phyloP scores from a whole-genome alignment of 805 yeast genomes.

The Metschnikowia amazonensis region DNA sequence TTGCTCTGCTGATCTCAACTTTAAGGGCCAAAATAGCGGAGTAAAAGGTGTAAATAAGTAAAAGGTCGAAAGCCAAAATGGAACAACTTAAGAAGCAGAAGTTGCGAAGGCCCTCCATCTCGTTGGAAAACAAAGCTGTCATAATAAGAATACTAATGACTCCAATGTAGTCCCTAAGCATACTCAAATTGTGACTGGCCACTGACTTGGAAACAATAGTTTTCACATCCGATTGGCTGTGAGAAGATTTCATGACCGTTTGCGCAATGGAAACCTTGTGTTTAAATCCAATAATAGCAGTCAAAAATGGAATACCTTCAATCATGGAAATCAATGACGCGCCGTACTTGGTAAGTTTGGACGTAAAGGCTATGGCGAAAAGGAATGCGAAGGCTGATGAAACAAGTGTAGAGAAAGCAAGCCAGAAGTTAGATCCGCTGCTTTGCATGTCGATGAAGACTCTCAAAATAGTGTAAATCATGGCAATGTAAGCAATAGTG shows the following conservation, averaged over 20 bases:
- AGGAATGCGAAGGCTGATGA: conserved; percentile 81
- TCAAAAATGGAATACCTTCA: conserved; percentile 92
- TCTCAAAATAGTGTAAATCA: conserved; percentile 77
- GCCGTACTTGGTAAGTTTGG: conserved; percentile 50
- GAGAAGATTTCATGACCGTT: conserved; percentile 45
- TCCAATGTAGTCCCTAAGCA: conserved; percentile 71
- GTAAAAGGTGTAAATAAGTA: conserved; percentile 75
- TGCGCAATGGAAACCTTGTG: conserved; percentile 72
- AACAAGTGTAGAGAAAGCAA: conserved; percentile 72
- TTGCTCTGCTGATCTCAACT: conserved; percentile 82
- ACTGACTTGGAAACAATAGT: conserved; percentile 43
- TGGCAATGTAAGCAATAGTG: conserved; percentile 76
- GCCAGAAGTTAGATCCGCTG: conserved; percentile 83
- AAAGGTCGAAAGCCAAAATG: conserved; percentile 65
- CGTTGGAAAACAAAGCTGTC: conserved; percentile 62
- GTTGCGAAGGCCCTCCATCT: conserved; percentile 69
- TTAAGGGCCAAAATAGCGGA: conserved; percentile 82
- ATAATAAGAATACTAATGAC: conserved; percentile 67
- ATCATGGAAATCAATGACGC: conserved; percentile 72
- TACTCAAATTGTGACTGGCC: conserved; percentile 42
- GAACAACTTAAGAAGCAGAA: conserved; percentile 74
- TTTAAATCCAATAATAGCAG: conserved; percentile 88
- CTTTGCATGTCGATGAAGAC: conserved; percentile 72
- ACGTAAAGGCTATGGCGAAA: conserved; percentile 63
- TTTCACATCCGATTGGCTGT: conserved; percentile 36